Conservation (phyloP, 1,284 basidiomycete genomes). For the Rhodotorula sp. region DNA sequence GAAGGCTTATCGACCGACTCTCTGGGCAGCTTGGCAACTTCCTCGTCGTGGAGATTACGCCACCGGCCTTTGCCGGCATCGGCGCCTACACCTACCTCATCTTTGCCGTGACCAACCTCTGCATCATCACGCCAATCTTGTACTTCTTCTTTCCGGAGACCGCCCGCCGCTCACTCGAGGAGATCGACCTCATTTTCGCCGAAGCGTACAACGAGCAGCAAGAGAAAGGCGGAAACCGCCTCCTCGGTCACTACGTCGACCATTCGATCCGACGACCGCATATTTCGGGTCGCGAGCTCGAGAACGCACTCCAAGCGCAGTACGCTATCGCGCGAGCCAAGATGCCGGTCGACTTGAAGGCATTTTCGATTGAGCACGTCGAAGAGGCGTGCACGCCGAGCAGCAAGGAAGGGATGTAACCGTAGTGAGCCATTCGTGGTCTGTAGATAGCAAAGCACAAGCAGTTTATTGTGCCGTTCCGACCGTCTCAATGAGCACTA, state of each 20-base stretch:
- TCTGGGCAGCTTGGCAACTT: not conserved
- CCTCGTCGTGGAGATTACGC: conserved; percentile 57
- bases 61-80: conserved; percentile 64
- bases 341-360: not conserved
- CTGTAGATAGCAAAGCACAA: not conserved
- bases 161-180: conserved; percentile 6
- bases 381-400: not conserved
- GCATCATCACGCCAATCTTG: conserved; percentile 55
- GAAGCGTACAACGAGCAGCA: conserved; percentile 11
- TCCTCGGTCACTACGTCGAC: not conserved
- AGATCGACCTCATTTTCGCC: conserved; percentile 22
- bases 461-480: too few species aligned
- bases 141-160: conserved; percentile 68
- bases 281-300: not conserved
- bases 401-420: not conserved
- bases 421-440: not conserved
- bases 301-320: not conserved
- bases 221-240: not conserved
- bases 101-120: conserved; percentile 47
- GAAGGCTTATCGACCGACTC: too few species aligned
- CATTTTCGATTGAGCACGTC: not conserved
- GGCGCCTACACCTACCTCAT: conserved; percentile 64
- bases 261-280: not conserved
- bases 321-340: not conserved
- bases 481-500: too few species aligned